Evolutionary conservation across 2,329 filamentous ascomycete species (phyloP), one percentile per base, ranked within the genome.

Genomic region (Phoma sp.): DNA sequence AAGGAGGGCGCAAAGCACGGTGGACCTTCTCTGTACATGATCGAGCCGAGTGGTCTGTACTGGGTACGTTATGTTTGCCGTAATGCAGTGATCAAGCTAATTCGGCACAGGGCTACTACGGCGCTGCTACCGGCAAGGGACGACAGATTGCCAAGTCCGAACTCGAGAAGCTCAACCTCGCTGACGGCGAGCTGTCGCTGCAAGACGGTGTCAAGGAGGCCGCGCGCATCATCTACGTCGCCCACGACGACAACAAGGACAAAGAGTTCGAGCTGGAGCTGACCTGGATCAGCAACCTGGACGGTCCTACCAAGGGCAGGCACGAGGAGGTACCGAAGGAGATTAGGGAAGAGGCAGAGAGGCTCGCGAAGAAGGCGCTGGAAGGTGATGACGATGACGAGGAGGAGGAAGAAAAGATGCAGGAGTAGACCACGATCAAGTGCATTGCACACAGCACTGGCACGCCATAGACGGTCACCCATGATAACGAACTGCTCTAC

Each of bases 241-340:
- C 93, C 42, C 95, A 99, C 75, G 95, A 98, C 77, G 95, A 99
- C 77, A 98, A 93, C 83, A 98, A 98, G 82, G 95, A 98, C 80
- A 99, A 99, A 83, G 95, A 98, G 63, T 99, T 98, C 72, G 95
- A 99, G 86, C 83, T 99, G 56, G 95, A 99, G 82, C 96, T 99
- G 92, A 96, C 91, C 55, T 99, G 95, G 95, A 91, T 98, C 76
- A 97, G 92, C 77, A 86, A 84, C 47, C 78, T 87, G 40, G 86
- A 90, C 62, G 93, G 93, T 5, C 92, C 93, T 29, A 98, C 93
- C 59, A 93, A 96, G 81, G 95, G 95, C 60, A 87, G 88, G 68
- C 95, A 99, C 74, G 84, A 93, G 77, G 92, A 96, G 78, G 95
- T 99, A 53, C 95, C 95, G 52, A 93, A 91, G 81, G 90, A 92